These are phyloP conservation scores for Pseudocercospora fuligena DNA, from an alignment of 2,329 filamentous ascomycete species.

Conservation along the genomic window DNA sequence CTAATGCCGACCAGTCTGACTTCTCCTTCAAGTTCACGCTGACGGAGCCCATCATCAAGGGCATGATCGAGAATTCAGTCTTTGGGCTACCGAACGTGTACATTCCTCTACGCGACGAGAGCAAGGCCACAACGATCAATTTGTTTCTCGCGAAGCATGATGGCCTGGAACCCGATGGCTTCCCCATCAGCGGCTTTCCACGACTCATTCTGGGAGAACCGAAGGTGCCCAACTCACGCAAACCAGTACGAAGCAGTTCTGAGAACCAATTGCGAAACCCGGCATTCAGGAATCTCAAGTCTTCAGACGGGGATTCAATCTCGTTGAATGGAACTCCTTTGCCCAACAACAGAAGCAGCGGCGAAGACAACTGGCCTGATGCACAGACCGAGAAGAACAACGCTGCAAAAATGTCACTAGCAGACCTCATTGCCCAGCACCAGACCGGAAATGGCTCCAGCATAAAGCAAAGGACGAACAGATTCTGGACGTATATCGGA, in stretches of 20 bases:
- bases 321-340: slow-evolving; percentile 31
- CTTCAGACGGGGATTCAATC: slow-evolving; percentile 31
- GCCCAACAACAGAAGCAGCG: slow-evolving; percentile 21
- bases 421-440: slow-evolving; percentile 39
- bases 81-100: slow-evolving; percentile 40
- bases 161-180: slow-evolving; percentile 39
- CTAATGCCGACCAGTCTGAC: slow-evolving; percentile 30
- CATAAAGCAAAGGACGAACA: slow-evolving; percentile 36
- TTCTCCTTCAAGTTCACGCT: slow-evolving; percentile 33
- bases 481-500: slow-evolving; percentile 45
- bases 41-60: slow-evolving; percentile 33
- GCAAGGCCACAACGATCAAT: slow-evolving; percentile 39
- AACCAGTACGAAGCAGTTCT: slow-evolving; percentile 31
- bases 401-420: slow-evolving; percentile 36
- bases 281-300: slow-evolving; percentile 19
- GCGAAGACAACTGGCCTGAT: slow-evolving; percentile 33
- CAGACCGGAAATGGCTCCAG: slow-evolving; percentile 29
- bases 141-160: slow-evolving; percentile 41
- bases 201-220: slow-evolving; percentile 39
- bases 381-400: slow-evolving; percentile 23
- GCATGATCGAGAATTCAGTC: slow-evolving; percentile 38
- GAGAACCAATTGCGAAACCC: slow-evolving; percentile 28
- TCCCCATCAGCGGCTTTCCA: slow-evolving; percentile 45
- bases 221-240: slow-evolving; percentile 22
- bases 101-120: slow-evolving; percentile 40